These are phyloP conservation scores for Beauveria australis DNA, from an alignment of 2,329 filamentous ascomycete species.

Conservation along the genomic window DNA sequence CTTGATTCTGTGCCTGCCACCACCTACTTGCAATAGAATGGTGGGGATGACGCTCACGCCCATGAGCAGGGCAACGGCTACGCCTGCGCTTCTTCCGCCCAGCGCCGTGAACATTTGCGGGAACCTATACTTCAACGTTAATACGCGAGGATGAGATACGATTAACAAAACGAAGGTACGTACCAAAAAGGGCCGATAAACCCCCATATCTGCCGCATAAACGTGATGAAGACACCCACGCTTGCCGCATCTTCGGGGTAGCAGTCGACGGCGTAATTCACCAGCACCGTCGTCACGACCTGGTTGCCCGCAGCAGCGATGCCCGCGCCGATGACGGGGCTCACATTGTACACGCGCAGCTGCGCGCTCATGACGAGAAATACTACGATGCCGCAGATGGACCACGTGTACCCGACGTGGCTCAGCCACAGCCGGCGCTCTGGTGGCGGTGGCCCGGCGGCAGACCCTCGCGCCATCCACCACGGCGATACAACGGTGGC, in stretches of 20 bases:
- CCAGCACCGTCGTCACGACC: conserved; percentile 1
- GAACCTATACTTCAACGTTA: neutral
- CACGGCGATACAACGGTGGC: neutral
- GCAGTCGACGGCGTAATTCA: conserved; percentile 5
- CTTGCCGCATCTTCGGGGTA: conserved; percentile 2
- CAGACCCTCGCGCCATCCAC: neutral
- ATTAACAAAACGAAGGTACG: neutral
- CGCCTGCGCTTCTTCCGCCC: neutral
- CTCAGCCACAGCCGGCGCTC: conserved; percentile 5
- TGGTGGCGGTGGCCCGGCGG: neutral
- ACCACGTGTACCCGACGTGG: neutral
- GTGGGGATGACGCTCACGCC: neutral
- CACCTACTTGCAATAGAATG: neutral
- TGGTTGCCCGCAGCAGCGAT: conserved; percentile 5
- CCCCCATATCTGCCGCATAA: neutral
- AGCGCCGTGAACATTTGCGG: conserved; percentile 1
- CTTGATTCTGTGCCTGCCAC: neutral
- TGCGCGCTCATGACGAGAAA: conserved; percentile 1
- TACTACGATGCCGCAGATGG: neutral
- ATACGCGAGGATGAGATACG: neutral
- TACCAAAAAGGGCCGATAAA: conserved; percentile 2
- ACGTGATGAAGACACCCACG: conserved; percentile 1
- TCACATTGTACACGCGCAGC: conserved; percentile 3
- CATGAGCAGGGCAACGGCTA: neutral
- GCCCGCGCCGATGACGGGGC: conserved; percentile 1